phyloP scores from a whole-genome alignment of 2,329 filamentous ascomycete species.

The Paracamarosporium sp. region DNA sequence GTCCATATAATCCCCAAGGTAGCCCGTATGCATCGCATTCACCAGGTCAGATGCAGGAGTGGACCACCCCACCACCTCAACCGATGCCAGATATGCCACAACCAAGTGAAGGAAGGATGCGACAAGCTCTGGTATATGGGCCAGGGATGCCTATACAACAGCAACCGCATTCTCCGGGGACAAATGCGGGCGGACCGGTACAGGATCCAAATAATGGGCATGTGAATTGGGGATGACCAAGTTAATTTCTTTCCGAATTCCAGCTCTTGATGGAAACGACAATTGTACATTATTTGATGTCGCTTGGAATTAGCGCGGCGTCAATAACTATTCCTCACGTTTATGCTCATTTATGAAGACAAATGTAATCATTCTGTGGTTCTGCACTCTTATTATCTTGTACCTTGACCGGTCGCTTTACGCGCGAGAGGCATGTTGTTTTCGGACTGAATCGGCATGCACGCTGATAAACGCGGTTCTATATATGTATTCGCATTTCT shows the following conservation, averaged over 20 bases:
- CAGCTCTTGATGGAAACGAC: background rate
- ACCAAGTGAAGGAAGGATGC: constrained; percentile 37
- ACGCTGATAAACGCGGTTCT: background rate
- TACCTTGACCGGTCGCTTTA: background rate
- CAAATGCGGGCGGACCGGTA: background rate
- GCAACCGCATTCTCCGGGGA: constrained; percentile 7
- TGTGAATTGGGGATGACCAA: background rate
- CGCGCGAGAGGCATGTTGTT: background rate
- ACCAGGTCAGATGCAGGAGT: constrained; percentile 13
- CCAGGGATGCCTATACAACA: constrained; percentile 24
- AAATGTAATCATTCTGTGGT: background rate
- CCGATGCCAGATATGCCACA: constrained; percentile 39
- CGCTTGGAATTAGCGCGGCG: background rate
- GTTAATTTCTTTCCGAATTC: background rate
- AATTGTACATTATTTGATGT: background rate
- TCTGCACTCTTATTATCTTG: no score
- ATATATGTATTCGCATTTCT: background rate
- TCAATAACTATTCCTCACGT: background rate
- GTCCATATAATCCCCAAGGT: constrained; percentile 30
- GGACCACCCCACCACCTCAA: constrained; percentile 34
- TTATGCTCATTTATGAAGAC: background rate
- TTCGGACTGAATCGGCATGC: background rate
- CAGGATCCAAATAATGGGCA: background rate
- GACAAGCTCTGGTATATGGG: constrained; percentile 40
- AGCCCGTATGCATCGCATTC: constrained; percentile 26